These are phyloP conservation scores for Saccharata proteae DNA, from an alignment of 2,329 filamentous ascomycete genomes.

Conservation along the genomic window DNA sequence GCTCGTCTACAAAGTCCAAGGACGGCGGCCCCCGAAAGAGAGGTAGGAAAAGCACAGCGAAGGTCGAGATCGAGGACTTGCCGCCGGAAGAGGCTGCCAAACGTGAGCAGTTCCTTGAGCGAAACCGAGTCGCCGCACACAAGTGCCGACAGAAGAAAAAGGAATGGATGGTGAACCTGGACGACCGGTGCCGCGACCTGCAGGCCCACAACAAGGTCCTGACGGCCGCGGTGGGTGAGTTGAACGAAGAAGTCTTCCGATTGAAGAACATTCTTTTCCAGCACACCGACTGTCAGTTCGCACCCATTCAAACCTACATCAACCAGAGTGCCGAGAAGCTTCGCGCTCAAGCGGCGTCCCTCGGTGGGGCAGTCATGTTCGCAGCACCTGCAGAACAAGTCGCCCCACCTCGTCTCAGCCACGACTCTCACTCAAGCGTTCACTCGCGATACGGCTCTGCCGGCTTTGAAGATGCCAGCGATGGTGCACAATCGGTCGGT, in stretches of 20 bases:
- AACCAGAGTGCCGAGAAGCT: background rate
- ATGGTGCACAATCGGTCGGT: too few species aligned
- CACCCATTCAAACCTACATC: constrained; percentile 4
- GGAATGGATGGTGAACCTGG: constrained; percentile 41
- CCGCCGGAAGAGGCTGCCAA: constrained; percentile 4
- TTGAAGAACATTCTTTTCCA: constrained; percentile 11
- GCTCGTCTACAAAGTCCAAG: background rate
- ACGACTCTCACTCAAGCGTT: too few species aligned
- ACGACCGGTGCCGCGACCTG: constrained; percentile 31
- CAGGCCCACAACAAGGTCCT: constrained; percentile 23
- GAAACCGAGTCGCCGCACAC: constrained; percentile 60
- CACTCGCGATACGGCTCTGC: too few species aligned
- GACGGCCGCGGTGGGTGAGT: constrained; percentile 17
- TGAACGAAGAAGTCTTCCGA: constrained; percentile 4
- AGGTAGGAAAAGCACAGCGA: background rate
- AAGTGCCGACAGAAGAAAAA: constrained; percentile 63
- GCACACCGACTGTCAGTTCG: constrained; percentile 24
- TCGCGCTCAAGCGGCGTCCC: too few species aligned
- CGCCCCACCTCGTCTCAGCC: too few species aligned
- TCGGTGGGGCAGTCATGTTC: too few species aligned
- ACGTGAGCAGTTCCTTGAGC: constrained; percentile 37
- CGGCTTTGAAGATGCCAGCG: too few species aligned
- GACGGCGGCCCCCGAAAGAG: background rate
- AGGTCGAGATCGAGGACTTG: background rate
- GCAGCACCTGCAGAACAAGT: too few species aligned